Conservation (phyloP, 2,329 filamentous ascomycete genomes). For the Hirsutella thompsonii region DNA sequence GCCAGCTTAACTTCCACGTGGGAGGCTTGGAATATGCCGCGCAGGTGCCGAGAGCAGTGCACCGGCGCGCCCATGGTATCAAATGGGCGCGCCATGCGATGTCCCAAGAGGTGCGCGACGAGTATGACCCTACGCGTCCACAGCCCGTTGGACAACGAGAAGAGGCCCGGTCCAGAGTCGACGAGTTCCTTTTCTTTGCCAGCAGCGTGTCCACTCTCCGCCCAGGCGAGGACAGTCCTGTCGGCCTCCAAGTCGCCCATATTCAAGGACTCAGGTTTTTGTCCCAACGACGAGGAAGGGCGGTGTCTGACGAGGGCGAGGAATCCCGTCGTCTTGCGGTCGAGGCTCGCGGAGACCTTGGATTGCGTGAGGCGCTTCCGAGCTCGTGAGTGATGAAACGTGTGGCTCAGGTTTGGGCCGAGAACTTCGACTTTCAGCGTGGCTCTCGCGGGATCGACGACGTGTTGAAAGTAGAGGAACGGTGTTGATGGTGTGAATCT, state of each 20-base stretch:
- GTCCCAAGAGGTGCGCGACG: constrained; percentile 14
- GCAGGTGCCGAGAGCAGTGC: not conserved
- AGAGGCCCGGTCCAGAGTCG: constrained; percentile 5
- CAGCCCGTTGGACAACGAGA: constrained; percentile 14
- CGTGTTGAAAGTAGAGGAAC: constrained; percentile 18
- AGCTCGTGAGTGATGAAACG: constrained; percentile 15
- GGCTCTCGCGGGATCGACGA: constrained; percentile 10
- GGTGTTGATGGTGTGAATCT: constrained; percentile 4
- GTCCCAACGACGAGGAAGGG: not conserved
- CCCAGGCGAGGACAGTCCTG: constrained; percentile 16
- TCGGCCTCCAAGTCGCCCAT: not conserved
- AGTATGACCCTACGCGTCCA: constrained; percentile 18
- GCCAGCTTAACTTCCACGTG: constrained; percentile 29
- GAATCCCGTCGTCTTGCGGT: constrained; percentile 20
- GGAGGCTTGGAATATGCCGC: constrained; percentile 17
- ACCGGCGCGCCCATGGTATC: constrained; percentile 9
- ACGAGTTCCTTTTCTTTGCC: constrained; percentile 16
- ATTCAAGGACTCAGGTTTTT: not conserved
- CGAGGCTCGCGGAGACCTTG: constrained; percentile 4
- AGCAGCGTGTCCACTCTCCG: constrained; percentile 20
- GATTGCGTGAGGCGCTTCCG: not conserved
- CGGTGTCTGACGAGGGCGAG: constrained; percentile 9
- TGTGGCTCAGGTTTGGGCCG: constrained; percentile 17
- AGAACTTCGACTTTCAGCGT: constrained; percentile 17
- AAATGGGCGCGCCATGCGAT: constrained; percentile 16